Conservation (phyloP, 495 filamentous ascomycete genomes). For the Penicillium lividum region DNA sequence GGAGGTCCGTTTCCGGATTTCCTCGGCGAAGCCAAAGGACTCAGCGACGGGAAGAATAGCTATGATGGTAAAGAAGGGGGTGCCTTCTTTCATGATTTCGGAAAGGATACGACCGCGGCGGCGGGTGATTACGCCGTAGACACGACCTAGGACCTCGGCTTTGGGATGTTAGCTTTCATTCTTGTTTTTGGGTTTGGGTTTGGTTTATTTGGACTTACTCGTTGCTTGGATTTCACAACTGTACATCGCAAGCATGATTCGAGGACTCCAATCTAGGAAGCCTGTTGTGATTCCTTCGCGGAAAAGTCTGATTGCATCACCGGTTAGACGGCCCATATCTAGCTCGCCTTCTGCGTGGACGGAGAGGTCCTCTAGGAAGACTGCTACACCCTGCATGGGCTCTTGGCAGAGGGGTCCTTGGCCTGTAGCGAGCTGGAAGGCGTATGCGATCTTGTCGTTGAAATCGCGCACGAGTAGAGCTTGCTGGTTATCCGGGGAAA, state of each 20-base stretch:
- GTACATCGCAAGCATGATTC: conserved; percentile 97
- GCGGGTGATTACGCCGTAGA: conserved; percentile 90
- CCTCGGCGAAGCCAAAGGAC: conserved; percentile 92
- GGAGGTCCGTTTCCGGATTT: conserved; percentile 91
- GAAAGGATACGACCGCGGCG: conserved; percentile 87
- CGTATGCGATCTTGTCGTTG: conserved; percentile 85
- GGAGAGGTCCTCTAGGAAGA: conserved; percentile 81
- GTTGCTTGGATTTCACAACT: conserved; percentile 95
- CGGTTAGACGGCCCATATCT: conserved; percentile 81
- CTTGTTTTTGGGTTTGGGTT: too few relatives aligned
- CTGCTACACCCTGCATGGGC: conserved; percentile 88
- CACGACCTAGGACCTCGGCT: conserved; percentile 87
- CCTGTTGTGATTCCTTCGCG: conserved; percentile 82
- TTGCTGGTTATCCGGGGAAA: conserved; percentile 39
- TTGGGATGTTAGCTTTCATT: too few relatives aligned
- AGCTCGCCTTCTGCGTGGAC: conserved; percentile 61
- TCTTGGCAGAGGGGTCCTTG: conserved; percentile 92
- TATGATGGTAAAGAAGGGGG: conserved; percentile 91
- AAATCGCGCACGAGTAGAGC: conserved; percentile 71
- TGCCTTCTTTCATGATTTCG: conserved; percentile 91
- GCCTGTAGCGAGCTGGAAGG: conserved; percentile 88
- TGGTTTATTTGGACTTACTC: conserved; percentile 40
- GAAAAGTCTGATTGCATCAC: conserved; percentile 85
- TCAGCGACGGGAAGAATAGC: conserved; percentile 87
- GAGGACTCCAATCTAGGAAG: conserved; percentile 93